phyloP scores from a whole-genome alignment of 805 yeast genomes.

The Candida berthetii region DNA sequence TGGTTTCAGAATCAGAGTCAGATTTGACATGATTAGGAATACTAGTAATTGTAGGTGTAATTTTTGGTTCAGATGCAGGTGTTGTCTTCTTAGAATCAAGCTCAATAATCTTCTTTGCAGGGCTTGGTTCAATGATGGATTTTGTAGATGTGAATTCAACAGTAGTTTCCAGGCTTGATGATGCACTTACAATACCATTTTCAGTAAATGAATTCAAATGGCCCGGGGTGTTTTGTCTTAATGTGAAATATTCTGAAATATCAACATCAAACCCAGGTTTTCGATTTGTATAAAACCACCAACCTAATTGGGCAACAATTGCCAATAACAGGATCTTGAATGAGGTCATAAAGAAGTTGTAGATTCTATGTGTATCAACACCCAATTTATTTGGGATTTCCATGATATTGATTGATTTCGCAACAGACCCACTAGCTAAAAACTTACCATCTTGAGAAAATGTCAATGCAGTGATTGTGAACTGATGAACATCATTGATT shows the following conservation, averaged over 20 bases:
- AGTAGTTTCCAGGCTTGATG: too few species aligned
- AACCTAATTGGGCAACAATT: conserved; percentile 6
- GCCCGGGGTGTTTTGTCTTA: conserved; percentile 7
- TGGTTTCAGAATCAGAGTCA: too few species aligned
- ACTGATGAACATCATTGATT: conserved; percentile 51
- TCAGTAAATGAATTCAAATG: background rate
- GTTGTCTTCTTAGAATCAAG: too few species aligned
- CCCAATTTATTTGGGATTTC: conserved; percentile 47
- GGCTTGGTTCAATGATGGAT: too few species aligned
- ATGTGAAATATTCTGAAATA: conserved; percentile 18
- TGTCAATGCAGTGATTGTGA: conserved; percentile 67
- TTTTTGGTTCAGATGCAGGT: too few species aligned
- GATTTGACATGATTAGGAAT: too few species aligned
- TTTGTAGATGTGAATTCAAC: too few species aligned
- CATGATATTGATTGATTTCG: conserved; percentile 61
- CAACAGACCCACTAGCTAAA: conserved; percentile 72
- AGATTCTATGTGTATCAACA: conserved; percentile 18
- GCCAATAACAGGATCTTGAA: conserved; percentile 9
- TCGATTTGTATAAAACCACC: conserved; percentile 10
- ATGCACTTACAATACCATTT: too few species aligned
- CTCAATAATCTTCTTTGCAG: too few species aligned
- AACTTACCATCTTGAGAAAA: conserved; percentile 65
- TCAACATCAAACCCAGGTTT: conserved; percentile 4
- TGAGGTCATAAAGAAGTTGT: conserved; percentile 15
- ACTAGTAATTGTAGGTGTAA: too few species aligned